These are phyloP conservation scores for Leishmania martiniquensis DNA, from an alignment of 208 protist species.

Conservation along the genomic window DNA sequence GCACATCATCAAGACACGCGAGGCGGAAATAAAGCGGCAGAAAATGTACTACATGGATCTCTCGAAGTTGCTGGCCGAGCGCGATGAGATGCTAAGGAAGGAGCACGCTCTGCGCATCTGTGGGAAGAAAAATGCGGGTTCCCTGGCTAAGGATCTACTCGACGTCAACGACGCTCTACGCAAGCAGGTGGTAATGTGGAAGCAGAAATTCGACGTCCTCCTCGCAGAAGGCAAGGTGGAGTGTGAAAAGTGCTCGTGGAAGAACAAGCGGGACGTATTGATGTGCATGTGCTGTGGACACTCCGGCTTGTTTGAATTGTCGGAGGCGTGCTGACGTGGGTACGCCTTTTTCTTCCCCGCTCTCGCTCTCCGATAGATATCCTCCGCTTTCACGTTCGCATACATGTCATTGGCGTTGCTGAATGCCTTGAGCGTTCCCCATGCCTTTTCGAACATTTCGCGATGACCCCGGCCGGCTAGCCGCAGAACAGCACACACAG, in stretches of 20 bases:
- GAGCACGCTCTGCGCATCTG: slow-evolving; percentile 67
- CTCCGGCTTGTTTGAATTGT: slow-evolving; percentile 30
- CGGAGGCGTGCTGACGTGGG: not conserved
- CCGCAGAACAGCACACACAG: not conserved
- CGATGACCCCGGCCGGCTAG: not conserved
- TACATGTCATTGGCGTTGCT: not conserved
- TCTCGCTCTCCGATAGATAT: not conserved
- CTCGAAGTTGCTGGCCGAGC: slow-evolving; percentile 62
- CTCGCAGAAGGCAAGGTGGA: slow-evolving; percentile 64
- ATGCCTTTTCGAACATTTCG: not conserved
- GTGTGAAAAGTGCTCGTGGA: slow-evolving; percentile 75
- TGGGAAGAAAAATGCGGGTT: slow-evolving; percentile 60
- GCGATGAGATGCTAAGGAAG: slow-evolving; percentile 56
- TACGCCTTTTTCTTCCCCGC: not conserved
- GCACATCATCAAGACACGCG: slow-evolving; percentile 41
- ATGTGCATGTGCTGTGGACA: slow-evolving; percentile 75
- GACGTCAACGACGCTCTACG: slow-evolving; percentile 62
- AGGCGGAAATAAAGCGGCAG: slow-evolving; percentile 59
- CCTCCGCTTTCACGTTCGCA: not conserved
- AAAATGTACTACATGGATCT: slow-evolving; percentile 65
- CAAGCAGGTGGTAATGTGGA: slow-evolving; percentile 51
- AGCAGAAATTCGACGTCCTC: slow-evolving; percentile 64
- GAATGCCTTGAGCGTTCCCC: not conserved
- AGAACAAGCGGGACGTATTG: slow-evolving; percentile 44
- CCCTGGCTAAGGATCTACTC: slow-evolving; percentile 65